Conservation (phyloP, 768 basidiomycete genomes). For the Dioszegia hungarica region DNA sequence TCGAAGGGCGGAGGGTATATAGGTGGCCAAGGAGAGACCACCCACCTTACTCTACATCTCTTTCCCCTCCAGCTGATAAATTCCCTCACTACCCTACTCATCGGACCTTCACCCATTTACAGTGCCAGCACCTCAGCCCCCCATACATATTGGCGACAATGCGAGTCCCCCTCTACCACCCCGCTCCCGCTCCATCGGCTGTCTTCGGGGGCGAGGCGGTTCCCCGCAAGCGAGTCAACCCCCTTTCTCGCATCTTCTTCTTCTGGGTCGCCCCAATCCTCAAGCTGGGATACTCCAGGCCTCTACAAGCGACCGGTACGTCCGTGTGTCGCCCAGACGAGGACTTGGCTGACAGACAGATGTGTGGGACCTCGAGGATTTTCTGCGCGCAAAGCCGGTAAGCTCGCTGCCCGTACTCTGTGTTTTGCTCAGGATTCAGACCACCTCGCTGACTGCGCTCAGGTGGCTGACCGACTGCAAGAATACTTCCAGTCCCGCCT, state of each 20-base stretch:
- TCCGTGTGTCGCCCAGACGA: neutral
- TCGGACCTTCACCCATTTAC: too few species aligned
- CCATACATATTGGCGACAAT: slow-evolving; percentile 4
- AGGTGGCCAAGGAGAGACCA: too few species aligned
- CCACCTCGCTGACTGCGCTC: too few species aligned
- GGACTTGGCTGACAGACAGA: slow-evolving; percentile 6
- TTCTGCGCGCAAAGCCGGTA: slow-evolving; percentile 8
- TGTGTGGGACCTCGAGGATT: slow-evolving; percentile 15
- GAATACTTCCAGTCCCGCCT: slow-evolving; percentile 11
- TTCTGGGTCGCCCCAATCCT: slow-evolving; percentile 31
- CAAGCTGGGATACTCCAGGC: slow-evolving; percentile 27
- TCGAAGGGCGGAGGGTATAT: too few species aligned
- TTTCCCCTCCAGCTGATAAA: neutral
- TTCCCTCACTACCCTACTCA: neutral
- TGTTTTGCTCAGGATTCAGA: neutral
- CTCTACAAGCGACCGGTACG: slow-evolving; percentile 23
- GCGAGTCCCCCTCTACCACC: slow-evolving; percentile 30
- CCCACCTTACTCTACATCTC: too few species aligned
- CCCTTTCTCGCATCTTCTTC: slow-evolving; percentile 20
- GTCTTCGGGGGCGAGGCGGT: slow-evolving; percentile 16
- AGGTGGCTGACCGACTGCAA: slow-evolving; percentile 13
- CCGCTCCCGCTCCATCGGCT: slow-evolving; percentile 19
- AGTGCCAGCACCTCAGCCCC: too few species aligned
- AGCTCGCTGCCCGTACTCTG: neutral
- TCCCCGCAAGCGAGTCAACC: slow-evolving; percentile 16